Evolutionary conservation across 768 basidiomycete species (phyloP).

Genomic region (Cystobasidium onofrii): DNA sequence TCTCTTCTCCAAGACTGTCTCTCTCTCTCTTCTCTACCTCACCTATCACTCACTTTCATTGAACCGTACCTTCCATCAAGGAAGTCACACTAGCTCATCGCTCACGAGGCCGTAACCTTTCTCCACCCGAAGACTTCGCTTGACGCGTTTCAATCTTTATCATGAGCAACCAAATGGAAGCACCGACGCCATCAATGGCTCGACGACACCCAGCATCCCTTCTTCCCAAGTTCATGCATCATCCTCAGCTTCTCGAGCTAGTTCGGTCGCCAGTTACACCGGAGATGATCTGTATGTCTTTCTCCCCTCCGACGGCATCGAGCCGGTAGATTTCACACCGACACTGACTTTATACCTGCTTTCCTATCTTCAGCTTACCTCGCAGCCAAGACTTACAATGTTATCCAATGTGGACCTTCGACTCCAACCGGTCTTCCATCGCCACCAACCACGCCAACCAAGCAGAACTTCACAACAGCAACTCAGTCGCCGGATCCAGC

Average conservation of each 20-base stretch:
- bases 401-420: constrained; percentile 53
- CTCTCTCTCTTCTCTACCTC: not conserved
- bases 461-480: constrained; percentile 46
- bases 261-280: constrained; percentile 66
- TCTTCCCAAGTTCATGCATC: constrained; percentile 64
- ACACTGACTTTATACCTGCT: not conserved
- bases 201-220: constrained; percentile 64
- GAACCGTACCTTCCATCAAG: not conserved
- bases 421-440: constrained; percentile 52
- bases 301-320: not conserved
- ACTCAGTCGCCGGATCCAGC: constrained; percentile 37
- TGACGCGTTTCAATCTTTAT: not conserved
- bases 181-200: constrained; percentile 33
- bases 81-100: constrained; percentile 3
- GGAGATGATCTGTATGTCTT: constrained; percentile 63
- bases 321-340: not conserved
- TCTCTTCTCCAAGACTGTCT: not conserved
- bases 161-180: constrained; percentile 18
- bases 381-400: constrained; percentile 64
- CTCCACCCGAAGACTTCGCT: not conserved
- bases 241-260: constrained; percentile 69
- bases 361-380: constrained; percentile 53
- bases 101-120: not conserved
- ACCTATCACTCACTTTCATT: not conserved
- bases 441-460: constrained; percentile 62